phyloP scores from a whole-genome alignment of 75 land plant species.

The Pseudotsuga menziesii region DNA sequence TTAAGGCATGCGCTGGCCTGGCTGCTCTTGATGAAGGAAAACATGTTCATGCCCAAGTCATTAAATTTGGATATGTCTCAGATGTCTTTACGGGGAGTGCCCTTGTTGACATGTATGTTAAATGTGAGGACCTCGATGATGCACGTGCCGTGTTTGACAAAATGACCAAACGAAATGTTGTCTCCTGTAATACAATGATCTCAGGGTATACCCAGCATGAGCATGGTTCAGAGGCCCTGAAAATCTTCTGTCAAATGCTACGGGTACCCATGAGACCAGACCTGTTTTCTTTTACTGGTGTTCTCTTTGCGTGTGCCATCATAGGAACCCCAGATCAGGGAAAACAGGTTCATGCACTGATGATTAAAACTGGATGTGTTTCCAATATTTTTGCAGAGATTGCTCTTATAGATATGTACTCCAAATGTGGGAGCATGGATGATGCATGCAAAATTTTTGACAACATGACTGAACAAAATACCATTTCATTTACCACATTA shows the following conservation, averaged over 20 bases:
- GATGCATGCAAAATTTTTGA: slow-evolving; percentile 40
- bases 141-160: slow-evolving; percentile 49
- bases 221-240: slow-evolving; percentile 30
- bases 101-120: slow-evolving; percentile 53
- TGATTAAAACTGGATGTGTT: slow-evolving; percentile 21
- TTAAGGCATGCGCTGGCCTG: slow-evolving; percentile 24
- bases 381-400: slow-evolving; percentile 34
- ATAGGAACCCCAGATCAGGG: slow-evolving; percentile 36
- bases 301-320: slow-evolving; percentile 47
- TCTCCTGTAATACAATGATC: slow-evolving; percentile 58
- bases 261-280: slow-evolving; percentile 29
- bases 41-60: slow-evolving; percentile 26
- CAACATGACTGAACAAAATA: slow-evolving; percentile 25
- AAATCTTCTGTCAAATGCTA: slow-evolving; percentile 38
- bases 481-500: slow-evolving; percentile 73
- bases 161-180: slow-evolving; percentile 35
- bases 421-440: slow-evolving; percentile 39
- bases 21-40: slow-evolving; percentile 17
- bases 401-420: slow-evolving; percentile 60
- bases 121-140: slow-evolving; percentile 36
- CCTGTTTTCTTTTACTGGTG: slow-evolving; percentile 26
- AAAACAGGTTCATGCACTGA: slow-evolving; percentile 29
- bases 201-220: slow-evolving; percentile 44
- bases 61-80: slow-evolving; percentile 16
- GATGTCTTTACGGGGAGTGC: slow-evolving; percentile 27